Evolutionary conservation across 2,329 filamentous ascomycete species (phyloP).

Genomic region (Fusarium phyllophilum): DNA sequence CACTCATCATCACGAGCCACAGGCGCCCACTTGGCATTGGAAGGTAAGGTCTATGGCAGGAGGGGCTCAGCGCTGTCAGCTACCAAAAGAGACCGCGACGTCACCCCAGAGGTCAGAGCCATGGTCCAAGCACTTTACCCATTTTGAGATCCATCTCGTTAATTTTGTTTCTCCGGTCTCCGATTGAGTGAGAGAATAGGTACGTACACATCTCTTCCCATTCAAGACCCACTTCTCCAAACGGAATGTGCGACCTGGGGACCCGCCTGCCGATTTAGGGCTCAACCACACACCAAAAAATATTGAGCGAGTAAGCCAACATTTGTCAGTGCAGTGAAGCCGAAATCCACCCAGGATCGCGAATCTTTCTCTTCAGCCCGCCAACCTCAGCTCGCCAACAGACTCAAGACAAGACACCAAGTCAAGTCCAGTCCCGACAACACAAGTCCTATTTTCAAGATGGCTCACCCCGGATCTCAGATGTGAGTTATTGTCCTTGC

Average conservation of each 20-base stretch:
- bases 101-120: constrained; percentile 22
- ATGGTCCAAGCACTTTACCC: constrained; percentile 35
- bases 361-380: constrained; percentile 46
- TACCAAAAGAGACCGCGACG: constrained; percentile 30
- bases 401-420: constrained; percentile 37
- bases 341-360: constrained; percentile 46
- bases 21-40: background rate
- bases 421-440: constrained; percentile 45
- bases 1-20: constrained; percentile 34
- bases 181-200: background rate
- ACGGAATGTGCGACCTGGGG: constrained; percentile 12
- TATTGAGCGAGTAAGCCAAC: constrained; percentile 36
- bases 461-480: constrained; percentile 70
- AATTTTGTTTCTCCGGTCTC: constrained; percentile 34
- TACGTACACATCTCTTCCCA: background rate
- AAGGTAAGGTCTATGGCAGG: background rate
- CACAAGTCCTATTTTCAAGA: constrained; percentile 55
- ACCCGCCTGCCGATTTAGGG: constrained; percentile 43
- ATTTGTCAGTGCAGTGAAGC: constrained; percentile 39
- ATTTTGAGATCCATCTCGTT: background rate
- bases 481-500: constrained; percentile 61
- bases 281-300: constrained; percentile 50
- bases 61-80: constrained; percentile 27
- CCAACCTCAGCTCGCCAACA: constrained; percentile 52
- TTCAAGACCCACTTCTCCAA: constrained; percentile 1